Conservation (phyloP, 2,329 filamentous ascomycete genomes). For the Aureobasidium sp. region DNA sequence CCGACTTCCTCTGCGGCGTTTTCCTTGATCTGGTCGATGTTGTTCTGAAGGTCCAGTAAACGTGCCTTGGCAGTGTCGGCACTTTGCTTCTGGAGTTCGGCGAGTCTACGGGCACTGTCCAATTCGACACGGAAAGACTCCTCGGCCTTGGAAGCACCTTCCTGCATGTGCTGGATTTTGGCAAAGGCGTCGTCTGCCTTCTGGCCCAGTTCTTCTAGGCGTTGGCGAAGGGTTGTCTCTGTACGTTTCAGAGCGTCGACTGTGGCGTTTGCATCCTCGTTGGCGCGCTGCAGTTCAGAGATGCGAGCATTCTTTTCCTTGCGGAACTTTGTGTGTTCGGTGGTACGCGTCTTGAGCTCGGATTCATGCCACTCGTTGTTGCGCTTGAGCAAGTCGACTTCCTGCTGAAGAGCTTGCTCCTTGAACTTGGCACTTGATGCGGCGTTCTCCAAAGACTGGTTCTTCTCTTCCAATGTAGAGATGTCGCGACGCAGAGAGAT, state of each 20-base stretch:
- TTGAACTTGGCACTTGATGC: constrained; percentile 78
- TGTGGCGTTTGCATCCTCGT: constrained; percentile 72
- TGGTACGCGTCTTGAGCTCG: constrained; percentile 82
- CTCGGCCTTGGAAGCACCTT: constrained; percentile 70
- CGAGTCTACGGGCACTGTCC: constrained; percentile 69
- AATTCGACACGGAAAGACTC: constrained; percentile 82
- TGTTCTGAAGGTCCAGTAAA: constrained; percentile 58
- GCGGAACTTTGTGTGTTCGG: constrained; percentile 79
- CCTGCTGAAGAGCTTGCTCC: constrained; percentile 82
- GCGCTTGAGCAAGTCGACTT: constrained; percentile 77
- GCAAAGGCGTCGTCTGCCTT: constrained; percentile 78
- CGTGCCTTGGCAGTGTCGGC: constrained; percentile 63
- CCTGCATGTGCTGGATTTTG: constrained; percentile 77
- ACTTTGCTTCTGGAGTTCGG: constrained; percentile 71
- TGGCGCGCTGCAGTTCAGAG: constrained; percentile 75
- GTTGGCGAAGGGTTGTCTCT: constrained; percentile 69
- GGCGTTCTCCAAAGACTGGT: constrained; percentile 72
- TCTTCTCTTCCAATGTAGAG: constrained; percentile 68
- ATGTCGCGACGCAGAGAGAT: constrained; percentile 77
- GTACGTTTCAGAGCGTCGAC: constrained; percentile 70
- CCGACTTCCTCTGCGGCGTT: constrained; percentile 52
- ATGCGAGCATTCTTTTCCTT: constrained; percentile 92
- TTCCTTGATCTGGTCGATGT: constrained; percentile 56
- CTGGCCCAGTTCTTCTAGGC: constrained; percentile 72
- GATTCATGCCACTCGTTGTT: constrained; percentile 90